Base-by-base conservation (phyloP, 768 basidiomycete species). In the Amanita jacksonii region DNA sequence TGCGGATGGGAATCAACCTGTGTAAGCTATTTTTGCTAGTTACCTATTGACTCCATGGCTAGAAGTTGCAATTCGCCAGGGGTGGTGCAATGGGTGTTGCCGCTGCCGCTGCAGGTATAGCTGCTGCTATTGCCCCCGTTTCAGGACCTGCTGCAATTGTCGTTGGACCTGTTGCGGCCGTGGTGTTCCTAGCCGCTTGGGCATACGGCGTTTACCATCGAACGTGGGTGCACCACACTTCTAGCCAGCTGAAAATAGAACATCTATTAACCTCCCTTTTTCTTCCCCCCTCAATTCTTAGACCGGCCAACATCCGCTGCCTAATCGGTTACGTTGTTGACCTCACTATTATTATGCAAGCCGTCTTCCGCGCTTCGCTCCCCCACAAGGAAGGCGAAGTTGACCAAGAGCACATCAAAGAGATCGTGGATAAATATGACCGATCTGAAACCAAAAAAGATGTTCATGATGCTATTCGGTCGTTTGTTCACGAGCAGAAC, bases 241-340 rank as follows among this genome's bases (percentile, higher is more conserved):
- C 20, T 8, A 3, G 8, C n/a, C 23, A 20, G 18, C 5, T 8
- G 8, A 6, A 5, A 4, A 23, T 16, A 16, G 10, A 13, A 4
- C 2, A 15, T 32, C 15, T 31, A 22, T 19, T n/a, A n/a, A n/a
- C n/a, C n/a, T n/a, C n/a, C n/a, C n/a, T n/a, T n/a, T n/a, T n/a
- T n/a, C n/a, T n/a, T n/a, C n/a, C n/a, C n/a, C n/a, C n/a, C n/a
- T n/a, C n/a, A n/a, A n/a, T n/a, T 22, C 20, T 8, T 15, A 19
- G 8, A n/a, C 19, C 28, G 28, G 19, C 41, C 41, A 31, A 41
- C 9, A 32, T 32, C 13, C 41, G 41, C 20, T 41, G 41, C 13
- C 31, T 41, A 6, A 41, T 41, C 28, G 41, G 41, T 12, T 41
- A 41, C 28, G 41, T 41, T 2, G 41, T 41, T 13, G 31, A 41